Percentiles rank a stretch among this genome's conserved stretches.
phyloP scores from a whole-genome alignment of 2,329 filamentous ascomycete species.

The Phialophora chinensis region DNA sequence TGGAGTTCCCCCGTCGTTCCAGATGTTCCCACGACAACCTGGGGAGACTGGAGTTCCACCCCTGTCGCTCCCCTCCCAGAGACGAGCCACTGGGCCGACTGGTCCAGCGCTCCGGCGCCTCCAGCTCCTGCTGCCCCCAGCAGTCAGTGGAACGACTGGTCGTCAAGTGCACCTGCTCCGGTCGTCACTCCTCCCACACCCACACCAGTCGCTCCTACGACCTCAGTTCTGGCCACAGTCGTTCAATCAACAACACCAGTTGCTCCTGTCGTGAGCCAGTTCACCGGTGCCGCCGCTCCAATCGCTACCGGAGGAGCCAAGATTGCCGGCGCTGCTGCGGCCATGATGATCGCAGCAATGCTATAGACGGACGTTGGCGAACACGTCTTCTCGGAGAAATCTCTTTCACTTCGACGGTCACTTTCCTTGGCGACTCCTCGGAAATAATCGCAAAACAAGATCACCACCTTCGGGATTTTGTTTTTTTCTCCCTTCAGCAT shows the following conservation, averaged over 20 bases:
- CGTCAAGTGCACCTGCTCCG: constrained; percentile 11
- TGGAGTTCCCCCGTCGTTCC: constrained; percentile 19
- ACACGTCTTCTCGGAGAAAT: constrained; percentile 8
- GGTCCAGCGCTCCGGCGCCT: constrained; percentile 15
- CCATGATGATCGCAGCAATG: constrained; percentile 31
- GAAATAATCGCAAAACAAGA: background rate
- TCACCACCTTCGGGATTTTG: constrained; percentile 15
- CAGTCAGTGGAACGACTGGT: constrained; percentile 28
- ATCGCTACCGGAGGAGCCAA: constrained; percentile 26
- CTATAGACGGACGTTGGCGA: constrained; percentile 21
- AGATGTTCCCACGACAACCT: background rate
- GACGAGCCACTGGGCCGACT: constrained; percentile 21
- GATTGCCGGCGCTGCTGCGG: constrained; percentile 33
- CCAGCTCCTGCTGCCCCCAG: constrained; percentile 13
- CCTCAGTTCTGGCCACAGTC: constrained; percentile 13
- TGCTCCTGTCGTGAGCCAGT: constrained; percentile 27
- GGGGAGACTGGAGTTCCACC: constrained; percentile 22
- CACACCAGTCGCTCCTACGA: constrained; percentile 17
- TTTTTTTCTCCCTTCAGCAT: background rate
- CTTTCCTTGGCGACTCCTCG: constrained; percentile 2
- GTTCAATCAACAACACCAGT: constrained; percentile 23
- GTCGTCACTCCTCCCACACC: constrained; percentile 7
- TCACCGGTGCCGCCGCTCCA: constrained; percentile 33
- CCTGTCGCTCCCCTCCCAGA: constrained; percentile 15
- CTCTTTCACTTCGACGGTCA: background rate